Evolutionary conservation across 2,329 filamentous ascomycete species (phyloP), one percentile per base, ranked within the genome.

Genomic region (Alternaria angustiovoidea): DNA sequence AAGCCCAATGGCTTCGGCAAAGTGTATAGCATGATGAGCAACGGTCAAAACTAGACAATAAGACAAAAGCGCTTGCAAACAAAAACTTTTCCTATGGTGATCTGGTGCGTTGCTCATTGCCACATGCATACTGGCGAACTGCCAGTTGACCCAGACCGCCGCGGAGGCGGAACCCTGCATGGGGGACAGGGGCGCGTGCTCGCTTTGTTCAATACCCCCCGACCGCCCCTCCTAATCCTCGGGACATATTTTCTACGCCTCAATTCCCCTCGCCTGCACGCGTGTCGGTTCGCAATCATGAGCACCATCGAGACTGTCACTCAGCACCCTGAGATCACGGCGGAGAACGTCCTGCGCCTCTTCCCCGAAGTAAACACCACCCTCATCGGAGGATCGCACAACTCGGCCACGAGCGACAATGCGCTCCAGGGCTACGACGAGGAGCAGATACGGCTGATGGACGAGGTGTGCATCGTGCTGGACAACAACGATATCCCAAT

Each of bases 391-490:
- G 81, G 79, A 87, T 89, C 79, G 85, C 91, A 80, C 88, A 72
- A 88, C 62, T 87, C 84, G 47, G 76, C 76, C 59, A 75, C 77
- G n/a, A 71, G 75, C 75, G 89, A 89, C 71, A 81, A 82, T 65
- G 92, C 93, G 59, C 86, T 98, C 44, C 90, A 90, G 57, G 95
- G 94, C 52, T 96, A 98, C 83, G 94, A 98, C 83, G 94, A 92
- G 79, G 94, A 98, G 84, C 95, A 99, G 83, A 97, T 97, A 74
- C 90, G 94, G 51, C 83, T 99, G 73, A 99, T 99, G 95, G 94
- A 99, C 75, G 95, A 98, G 83, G 91, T 97, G 51, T 99, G 95
- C 86, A 98, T 99, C 78, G 95, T 99, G 18, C 84, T 96, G 47
- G 94, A 98, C 80, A 89, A 96, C 73, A 87, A 98, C 73, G 95